Percentiles rank a stretch among this genome's conserved stretches.
Evolutionary conservation across 495 filamentous ascomycete genomes (phyloP).

Genomic region (Neurospora pannonica): DNA sequence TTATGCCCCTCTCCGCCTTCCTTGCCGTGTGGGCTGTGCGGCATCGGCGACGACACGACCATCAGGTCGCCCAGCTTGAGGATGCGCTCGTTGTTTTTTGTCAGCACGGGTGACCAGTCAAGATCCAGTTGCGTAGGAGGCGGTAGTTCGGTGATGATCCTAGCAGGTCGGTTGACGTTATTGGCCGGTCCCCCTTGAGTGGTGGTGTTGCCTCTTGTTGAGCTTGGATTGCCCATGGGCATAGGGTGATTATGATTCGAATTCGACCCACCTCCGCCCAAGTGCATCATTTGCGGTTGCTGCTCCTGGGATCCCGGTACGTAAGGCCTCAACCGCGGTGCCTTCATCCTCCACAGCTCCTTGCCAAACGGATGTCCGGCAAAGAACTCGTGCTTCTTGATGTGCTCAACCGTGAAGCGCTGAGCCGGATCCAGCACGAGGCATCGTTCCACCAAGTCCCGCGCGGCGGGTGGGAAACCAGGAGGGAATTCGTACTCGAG

Average conservation of each 20-base stretch:
- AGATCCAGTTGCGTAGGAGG: constrained; percentile 96
- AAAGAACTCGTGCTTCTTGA: constrained; percentile 97
- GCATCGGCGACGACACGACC: constrained; percentile 68
- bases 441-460: constrained; percentile 84
- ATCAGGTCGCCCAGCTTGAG: constrained; percentile 85
- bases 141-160: constrained; percentile 89
- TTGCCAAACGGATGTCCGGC: constrained; percentile 81
- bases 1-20: constrained; percentile 49
- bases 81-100: constrained; percentile 83
- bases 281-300: constrained; percentile 60
- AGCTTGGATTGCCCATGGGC: constrained; percentile 8
- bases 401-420: constrained; percentile 88
- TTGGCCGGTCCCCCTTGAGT: background rate
- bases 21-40: constrained; percentile 55
- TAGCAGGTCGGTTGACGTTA: constrained; percentile 44
- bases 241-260: background rate
- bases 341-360: constrained; percentile 81
- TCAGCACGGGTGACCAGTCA: constrained; percentile 96
- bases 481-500: constrained; percentile 90
- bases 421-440: constrained; percentile 83
- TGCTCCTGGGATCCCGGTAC: constrained; percentile 70
- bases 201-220: constrained; percentile 27
- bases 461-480: constrained; percentile 81
- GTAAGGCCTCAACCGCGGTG: constrained; percentile 81
- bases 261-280: constrained; percentile 50